Base-by-base conservation (phyloP, 805 yeast species). In the Starmerella apicola region DNA sequence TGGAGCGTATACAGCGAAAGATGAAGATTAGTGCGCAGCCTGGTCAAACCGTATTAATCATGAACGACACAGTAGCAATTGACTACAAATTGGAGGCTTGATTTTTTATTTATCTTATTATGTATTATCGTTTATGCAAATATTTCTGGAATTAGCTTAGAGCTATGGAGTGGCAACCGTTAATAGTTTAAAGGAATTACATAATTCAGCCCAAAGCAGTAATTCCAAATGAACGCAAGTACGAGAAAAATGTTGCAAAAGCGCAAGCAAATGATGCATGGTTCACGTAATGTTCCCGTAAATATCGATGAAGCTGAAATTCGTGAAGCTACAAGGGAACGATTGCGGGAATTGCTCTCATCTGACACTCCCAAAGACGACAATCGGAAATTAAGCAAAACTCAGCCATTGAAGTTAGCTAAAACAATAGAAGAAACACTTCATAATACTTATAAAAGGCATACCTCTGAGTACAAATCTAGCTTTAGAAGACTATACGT, bases 1-100 rank as follows among this genome's bases (percentile, higher is more conserved):
- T 88, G 33, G 83, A 82, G 53, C 72, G 97, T 52, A 79, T 84
- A 4, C 76, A 81, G 20, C 91, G 91, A 2, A 65, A 57, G 36
- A 51, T 57, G 12, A 35, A 34, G 7, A 27, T 53, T 28, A 19
- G 16, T 2, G 26, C 23, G 9, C 45, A 45, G 5, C 19, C 42
- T 2, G 40, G 32, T 2, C 52, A 45, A 5, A 22, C 33, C 3
- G 21, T 51, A 2, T 24, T 31, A 3, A 45, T 57, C 5, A 41
- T 51, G 45, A 52, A 44, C 32, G 56, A 52, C 26, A 52, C 56
- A 1, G 32, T 51, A 6, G 53, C 44, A 12, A 45, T 51, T 16
- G 54, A 51, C 34, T 52, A 48, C 32, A 34, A 36, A 10, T 28
- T 46, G 5, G 17, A 6, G n/a, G n/a, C n/a, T n/a, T n/a, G n/a